These are phyloP conservation scores for Camellia sinensis DNA, from an alignment of 148 eudicot species.

Conservation along the genomic window DNA sequence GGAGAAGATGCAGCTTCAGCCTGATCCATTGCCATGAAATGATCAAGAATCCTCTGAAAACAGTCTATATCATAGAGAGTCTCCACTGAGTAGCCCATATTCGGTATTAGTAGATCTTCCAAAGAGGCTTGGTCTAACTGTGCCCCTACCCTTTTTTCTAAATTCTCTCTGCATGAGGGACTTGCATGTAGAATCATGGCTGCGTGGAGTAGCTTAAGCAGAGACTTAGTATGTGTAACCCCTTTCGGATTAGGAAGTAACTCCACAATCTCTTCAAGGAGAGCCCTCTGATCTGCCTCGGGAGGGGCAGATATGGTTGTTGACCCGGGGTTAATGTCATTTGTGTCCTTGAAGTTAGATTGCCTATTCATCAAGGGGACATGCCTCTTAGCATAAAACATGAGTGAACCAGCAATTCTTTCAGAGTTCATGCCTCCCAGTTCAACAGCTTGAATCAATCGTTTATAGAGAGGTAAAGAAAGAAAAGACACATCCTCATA, in stretches of 20 bases:
- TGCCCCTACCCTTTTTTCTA: constrained; percentile 57
- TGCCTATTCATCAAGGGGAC: constrained; percentile 39
- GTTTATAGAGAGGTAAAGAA: constrained; percentile 49
- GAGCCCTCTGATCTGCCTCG: constrained; percentile 49
- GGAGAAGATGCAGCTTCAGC: constrained; percentile 44
- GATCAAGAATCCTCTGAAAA: constrained; percentile 65
- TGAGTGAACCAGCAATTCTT: constrained; percentile 50
- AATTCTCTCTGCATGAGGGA: constrained; percentile 46
- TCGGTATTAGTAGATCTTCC: constrained; percentile 62
- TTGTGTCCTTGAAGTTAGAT: constrained; percentile 18
- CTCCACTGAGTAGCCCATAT: constrained; percentile 46
- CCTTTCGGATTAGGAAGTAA: constrained; percentile 60
- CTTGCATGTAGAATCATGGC: constrained; percentile 62
- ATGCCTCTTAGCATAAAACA: constrained; percentile 50
- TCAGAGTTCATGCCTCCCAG: constrained; percentile 63
- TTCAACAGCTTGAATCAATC: constrained; percentile 53
- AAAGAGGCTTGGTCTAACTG: constrained; percentile 62
- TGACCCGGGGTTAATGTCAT: constrained; percentile 18
- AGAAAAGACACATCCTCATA: constrained; percentile 60
- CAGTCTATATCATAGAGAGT: constrained; percentile 69
- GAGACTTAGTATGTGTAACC: constrained; percentile 47
- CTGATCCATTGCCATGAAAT: constrained; percentile 48
- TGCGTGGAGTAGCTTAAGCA: constrained; percentile 46
- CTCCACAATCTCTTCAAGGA: constrained; percentile 62
- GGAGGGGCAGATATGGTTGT: constrained; percentile 24